A percentile compares a stretch with the other conserved stretches of the same genome.
phyloP scores from a whole-genome alignment of 192 early-diverging fungal species.

The Chytriomyces sp. region DNA sequence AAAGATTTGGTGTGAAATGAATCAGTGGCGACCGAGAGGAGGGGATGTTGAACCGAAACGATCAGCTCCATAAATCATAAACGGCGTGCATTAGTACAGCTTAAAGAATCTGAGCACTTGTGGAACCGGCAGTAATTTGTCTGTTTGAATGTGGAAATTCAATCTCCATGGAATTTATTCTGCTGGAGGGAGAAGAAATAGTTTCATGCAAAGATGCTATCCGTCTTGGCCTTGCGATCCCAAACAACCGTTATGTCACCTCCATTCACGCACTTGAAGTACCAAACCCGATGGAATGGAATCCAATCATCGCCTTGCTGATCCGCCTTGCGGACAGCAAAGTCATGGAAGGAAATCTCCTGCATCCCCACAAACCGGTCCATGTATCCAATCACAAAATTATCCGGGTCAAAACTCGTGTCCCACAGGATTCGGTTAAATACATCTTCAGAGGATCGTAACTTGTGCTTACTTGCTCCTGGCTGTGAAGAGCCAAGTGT shows the following conservation, averaged over 20 bases:
- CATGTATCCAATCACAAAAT: constrained; percentile 33
- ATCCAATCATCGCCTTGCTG: constrained; percentile 34
- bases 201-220: constrained; percentile 17
- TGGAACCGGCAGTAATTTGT: too few species aligned
- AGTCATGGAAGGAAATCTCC: constrained; percentile 25
- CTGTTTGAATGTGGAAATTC: too few species aligned
- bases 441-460: constrained; percentile 34
- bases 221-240: constrained; percentile 25
- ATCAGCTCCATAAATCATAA: too few species aligned
- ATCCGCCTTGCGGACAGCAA: constrained; percentile 18
- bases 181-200: too few species aligned
- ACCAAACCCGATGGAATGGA: constrained; percentile 39
- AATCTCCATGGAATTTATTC: too few species aligned
- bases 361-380: constrained; percentile 36
- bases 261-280: constrained; percentile 21
- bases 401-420: background rate
- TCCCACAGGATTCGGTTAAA: constrained; percentile 38
- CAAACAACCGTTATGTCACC: constrained; percentile 21
- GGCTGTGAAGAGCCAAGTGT: background rate
- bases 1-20: too few species aligned
- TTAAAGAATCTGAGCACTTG: too few species aligned
- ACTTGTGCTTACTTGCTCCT: background rate
- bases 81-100: too few species aligned
- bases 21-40: too few species aligned
- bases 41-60: too few species aligned